Percentiles rank a stretch among this genome's conserved stretches.
phyloP scores from a whole-genome alignment of 495 filamentous ascomycete genomes.

The Penicillium odoratum region DNA sequence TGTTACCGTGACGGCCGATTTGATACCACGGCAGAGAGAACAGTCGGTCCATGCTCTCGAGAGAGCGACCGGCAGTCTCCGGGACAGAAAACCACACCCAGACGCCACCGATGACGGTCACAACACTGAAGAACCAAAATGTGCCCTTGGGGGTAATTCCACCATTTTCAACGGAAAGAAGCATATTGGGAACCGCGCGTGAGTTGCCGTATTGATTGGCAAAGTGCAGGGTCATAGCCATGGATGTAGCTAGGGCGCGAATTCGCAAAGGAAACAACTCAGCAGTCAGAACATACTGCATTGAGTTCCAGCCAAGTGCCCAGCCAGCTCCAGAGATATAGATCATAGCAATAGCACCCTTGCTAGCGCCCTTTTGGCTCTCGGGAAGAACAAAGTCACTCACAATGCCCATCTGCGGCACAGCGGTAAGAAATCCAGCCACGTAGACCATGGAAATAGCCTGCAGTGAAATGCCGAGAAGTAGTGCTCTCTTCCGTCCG shows the following conservation, averaged over 20 bases:
- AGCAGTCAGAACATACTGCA: conserved; percentile 74
- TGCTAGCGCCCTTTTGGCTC: conserved; percentile 38
- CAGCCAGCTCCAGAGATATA: conserved; percentile 66
- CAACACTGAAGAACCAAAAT: conserved; percentile 67
- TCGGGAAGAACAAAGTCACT: conserved; percentile 30
- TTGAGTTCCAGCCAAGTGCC: conserved; percentile 73
- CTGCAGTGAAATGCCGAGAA: conserved; percentile 63
- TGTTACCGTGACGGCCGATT: conserved; percentile 61
- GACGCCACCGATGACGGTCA: conserved; percentile 56
- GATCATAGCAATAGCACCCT: conserved; percentile 64
- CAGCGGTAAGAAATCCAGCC: conserved; percentile 61
- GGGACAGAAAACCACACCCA: conserved; percentile 60
- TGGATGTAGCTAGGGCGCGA: conserved; percentile 42
- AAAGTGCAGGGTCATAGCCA: conserved; percentile 62
- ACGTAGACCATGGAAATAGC: conserved; percentile 68
- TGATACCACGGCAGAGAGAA: conserved; percentile 67
- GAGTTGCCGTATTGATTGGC: conserved; percentile 73
- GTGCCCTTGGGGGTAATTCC: conserved; percentile 53
- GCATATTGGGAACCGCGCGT: conserved; percentile 56
- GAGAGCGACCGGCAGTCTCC: conserved; percentile 41
- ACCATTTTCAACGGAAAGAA: conserved; percentile 42
- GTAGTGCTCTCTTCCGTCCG: conserved; percentile 67
- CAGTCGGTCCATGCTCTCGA: conserved; percentile 63
- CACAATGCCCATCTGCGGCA: conserved; percentile 45
- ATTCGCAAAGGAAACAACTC: conserved; percentile 70